Base-by-base conservation (phyloP, 2,329 filamentous ascomycete genomes). In the Verticillium isaacii region DNA sequence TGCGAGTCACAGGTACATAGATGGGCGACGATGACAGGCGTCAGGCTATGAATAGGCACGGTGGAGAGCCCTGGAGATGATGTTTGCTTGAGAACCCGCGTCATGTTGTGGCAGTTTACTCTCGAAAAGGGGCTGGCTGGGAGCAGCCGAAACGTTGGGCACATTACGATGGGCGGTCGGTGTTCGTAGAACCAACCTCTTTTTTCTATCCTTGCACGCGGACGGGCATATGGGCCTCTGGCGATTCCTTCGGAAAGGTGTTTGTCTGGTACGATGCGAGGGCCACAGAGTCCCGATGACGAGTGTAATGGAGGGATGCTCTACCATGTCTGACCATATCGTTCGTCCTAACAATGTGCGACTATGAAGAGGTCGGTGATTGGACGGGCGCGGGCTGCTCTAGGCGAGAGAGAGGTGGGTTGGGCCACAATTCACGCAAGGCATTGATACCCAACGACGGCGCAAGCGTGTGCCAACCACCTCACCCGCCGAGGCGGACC, bases 401-500 rank as follows among this genome's bases (percentile, higher is more conserved):
- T n/a, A 29, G 36, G 32, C 4, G 11, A 32, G n/a, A 58, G 11
- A 32, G n/a, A 58, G 37, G 68, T 68, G 67, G 65, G 70, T 75
- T 73, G 68, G 73, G 73, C 73, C 67, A 66, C 69, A 72, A 77
- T 71, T 71, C 70, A 73, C 67, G 69, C 65, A 66, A 69, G 67
- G 73, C 73, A 70, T 76, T 73, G 74, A 68, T 77, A 74, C 74
- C 74, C 74, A 75, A 76, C 72, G 62, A 50, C 19, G 19, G 11
- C 12, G 5, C n/a, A 52, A 5, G 45, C n/a, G 41, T 65, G 62
- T 59, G 60, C 63, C 61, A 66, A 61, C 64, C 60, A 56, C 54
- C 54, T 25, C n/a, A 41, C 37, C 37, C 37, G n/a, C 37, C 9
- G 23, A 52, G 19, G 9, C 45, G 45, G 45, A 25, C 36, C 55